phyloP scores from a whole-genome alignment of 176 grass and related monocot genomes.

The Lolium perenne region DNA sequence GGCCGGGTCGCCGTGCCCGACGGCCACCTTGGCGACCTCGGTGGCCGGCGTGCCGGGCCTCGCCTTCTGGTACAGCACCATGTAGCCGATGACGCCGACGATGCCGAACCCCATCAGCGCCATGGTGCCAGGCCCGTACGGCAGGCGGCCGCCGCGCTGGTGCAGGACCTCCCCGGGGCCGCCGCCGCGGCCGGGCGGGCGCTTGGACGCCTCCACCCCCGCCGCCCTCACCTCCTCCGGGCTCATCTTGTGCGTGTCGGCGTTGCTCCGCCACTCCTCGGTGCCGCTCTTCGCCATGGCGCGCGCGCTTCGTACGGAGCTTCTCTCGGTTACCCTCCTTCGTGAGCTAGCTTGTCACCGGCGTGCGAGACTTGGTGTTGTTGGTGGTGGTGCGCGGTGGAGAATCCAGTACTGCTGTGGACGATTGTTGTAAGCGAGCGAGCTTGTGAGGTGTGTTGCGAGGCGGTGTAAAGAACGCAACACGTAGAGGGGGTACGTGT shows the following conservation, averaged over 20 bases:
- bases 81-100: slow-evolving; percentile 65
- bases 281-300: slow-evolving; percentile 38
- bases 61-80: slow-evolving; percentile 66
- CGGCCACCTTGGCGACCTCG: slow-evolving; percentile 74
- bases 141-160: slow-evolving; percentile 69
- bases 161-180: slow-evolving; percentile 74
- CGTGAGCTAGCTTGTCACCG: neutral
- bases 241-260: slow-evolving; percentile 82
- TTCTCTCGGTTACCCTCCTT: neutral
- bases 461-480: slow-evolving; percentile 19
- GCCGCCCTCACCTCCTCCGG: slow-evolving; percentile 57
- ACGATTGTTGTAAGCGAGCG: neutral
- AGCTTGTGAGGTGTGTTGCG: neutral
- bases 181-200: slow-evolving; percentile 51
- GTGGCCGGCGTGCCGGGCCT: slow-evolving; percentile 65
- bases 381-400: too few relatives aligned
- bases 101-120: slow-evolving; percentile 61
- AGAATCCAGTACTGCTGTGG: neutral
- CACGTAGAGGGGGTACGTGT: slow-evolving; percentile 42
- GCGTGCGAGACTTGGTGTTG: neutral
- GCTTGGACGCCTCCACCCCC: slow-evolving; percentile 66
- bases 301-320: too few relatives aligned
- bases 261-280: slow-evolving; percentile 64
- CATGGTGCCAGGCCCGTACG: slow-evolving; percentile 61
- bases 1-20: slow-evolving; percentile 40